Conservation (phyloP, 441 rosid genomes). For the Biscutella laevigata region DNA sequence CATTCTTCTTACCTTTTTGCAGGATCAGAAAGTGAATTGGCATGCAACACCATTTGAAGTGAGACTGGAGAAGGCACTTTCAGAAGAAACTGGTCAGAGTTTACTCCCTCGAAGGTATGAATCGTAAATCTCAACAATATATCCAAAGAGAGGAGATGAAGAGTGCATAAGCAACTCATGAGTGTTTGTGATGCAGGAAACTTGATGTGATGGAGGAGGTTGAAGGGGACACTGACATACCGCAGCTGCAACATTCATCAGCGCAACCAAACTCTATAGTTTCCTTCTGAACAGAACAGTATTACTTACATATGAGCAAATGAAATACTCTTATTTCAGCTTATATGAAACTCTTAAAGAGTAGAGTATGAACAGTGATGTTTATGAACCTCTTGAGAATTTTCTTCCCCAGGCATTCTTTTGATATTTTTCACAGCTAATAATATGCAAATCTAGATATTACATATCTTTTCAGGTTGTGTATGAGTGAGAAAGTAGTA, state of each 20-base stretch:
- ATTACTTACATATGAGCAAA: slow-evolving; percentile 5
- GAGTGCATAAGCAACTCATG: background rate
- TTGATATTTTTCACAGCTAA: background rate
- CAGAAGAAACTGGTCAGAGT: slow-evolving; percentile 44
- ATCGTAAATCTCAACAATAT: background rate
- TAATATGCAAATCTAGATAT: background rate
- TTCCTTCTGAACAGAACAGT: slow-evolving; percentile 19
- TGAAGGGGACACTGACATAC: slow-evolving; percentile 49
- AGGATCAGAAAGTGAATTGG: slow-evolving; percentile 98
- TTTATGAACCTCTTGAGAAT: background rate
- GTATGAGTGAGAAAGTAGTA: background rate
- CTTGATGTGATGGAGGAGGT: slow-evolving; percentile 34
- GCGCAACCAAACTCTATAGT: slow-evolving; percentile 17
- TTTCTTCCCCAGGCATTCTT: background rate
- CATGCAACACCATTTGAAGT: slow-evolving; percentile 98
- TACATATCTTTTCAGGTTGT: background rate
- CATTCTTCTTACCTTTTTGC: slow-evolving; percentile 20
- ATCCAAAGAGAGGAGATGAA: background rate
- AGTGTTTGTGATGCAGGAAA: slow-evolving; percentile 18
- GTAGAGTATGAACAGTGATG: slow-evolving; percentile 3
- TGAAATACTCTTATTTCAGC: slow-evolving; percentile 1
- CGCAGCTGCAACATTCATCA: slow-evolving; percentile 42
- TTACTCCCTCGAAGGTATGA: slow-evolving; percentile 46
- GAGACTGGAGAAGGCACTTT: slow-evolving; percentile 90
- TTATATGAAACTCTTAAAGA: background rate